Evolutionary conservation across 768 basidiomycete genomes (phyloP), one percentile per base, ranked within the genome.

Genomic region (Royoungia palumana): DNA sequence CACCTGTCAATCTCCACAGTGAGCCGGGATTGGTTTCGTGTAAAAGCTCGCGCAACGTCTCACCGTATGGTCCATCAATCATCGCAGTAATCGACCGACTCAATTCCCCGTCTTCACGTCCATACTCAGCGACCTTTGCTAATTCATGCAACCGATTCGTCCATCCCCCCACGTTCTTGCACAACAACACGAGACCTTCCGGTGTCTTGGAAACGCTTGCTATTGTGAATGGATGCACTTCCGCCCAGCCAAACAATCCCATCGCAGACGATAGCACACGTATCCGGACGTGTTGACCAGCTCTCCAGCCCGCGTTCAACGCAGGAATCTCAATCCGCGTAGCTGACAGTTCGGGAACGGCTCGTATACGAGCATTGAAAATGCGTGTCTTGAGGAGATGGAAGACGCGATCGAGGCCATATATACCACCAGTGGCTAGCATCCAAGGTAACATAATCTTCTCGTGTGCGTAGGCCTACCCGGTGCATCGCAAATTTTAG

Each of bases 211-310:
- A 65, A 21, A 75, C 62, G 32, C 61, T 73, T 10, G 78, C 75
- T 39, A 80, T 75, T 5, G 79, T 75, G 59, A 80, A 81, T 0
- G 79, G 80, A 51, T 83, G 82, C 3, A 56, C 59, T 53, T 80
- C 76, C 20, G 69, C 58, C 69, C 73, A 72, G 16, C 67, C 69
- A 11, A 63, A 47, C 61, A 63, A 58, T 3, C 75, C 70, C 67
- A 70, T 70, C 19, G 64, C 69, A n/a, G 70, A 56, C 10, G 65
- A 64, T 2, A 78, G 64, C 0, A 77, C 66, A 36, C 77, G 67
- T 24, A 84, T 51, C 39, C 81, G 75, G 37, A 84, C 78, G 57
- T 83, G 80, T 56, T 83, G 81, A 3, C 83, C 81, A 0, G 79
- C 70, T 24, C 79, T 68, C 81, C 81, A 83, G 17, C 82, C 82